Base-by-base conservation (phyloP, 192 early-diverging fungal species). In the Obelidium mucronatum region DNA sequence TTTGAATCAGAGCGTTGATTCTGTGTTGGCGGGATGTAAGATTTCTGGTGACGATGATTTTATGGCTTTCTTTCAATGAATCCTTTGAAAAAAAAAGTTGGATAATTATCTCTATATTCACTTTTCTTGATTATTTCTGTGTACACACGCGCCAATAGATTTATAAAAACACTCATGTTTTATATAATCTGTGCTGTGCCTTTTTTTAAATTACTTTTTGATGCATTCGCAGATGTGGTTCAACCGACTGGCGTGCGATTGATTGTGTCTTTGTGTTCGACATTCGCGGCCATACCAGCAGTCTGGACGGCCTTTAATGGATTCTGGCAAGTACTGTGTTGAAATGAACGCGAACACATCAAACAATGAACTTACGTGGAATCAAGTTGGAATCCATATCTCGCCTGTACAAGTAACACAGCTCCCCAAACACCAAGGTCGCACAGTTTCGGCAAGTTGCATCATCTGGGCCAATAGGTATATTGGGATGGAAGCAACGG, bases 211-310 rank as follows among this genome's bases (percentile, higher is more conserved):
- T 65, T 33, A 65, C 39, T 65, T 65, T 39, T 59, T 73, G 17
- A 59, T 60, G 31, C 44, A 42, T 26, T 76, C 68, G 55, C 79
- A 80, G 35, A 80, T 62, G 34, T 81, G 80, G 53, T 81, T 80
- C 53, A 81, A 53, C 11, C 67, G 40, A n/a, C n/a, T 56, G 11
- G 80, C 80, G 64, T 81, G 80, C 13, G 28, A 0, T 1, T 39
- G 1, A 42, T 74, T 79, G 65, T 81, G 80, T 8, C 34, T 11
- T 53, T 80, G 80, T 28, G 80, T 81, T 13, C 80, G 55, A 51
- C 80, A 81, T 1, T 74, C 70, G 19, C 74, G 53, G 8, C 80
- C 80, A 39, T 79, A 81, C 80, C 80, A 81, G 73, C 80, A 81
- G 36, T 81, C 44, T 42, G 28, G n/a, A 8, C 80, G 11, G 33